phyloP scores from a whole-genome alignment of 208 protist species.

The Phytomonas sp. region DNA sequence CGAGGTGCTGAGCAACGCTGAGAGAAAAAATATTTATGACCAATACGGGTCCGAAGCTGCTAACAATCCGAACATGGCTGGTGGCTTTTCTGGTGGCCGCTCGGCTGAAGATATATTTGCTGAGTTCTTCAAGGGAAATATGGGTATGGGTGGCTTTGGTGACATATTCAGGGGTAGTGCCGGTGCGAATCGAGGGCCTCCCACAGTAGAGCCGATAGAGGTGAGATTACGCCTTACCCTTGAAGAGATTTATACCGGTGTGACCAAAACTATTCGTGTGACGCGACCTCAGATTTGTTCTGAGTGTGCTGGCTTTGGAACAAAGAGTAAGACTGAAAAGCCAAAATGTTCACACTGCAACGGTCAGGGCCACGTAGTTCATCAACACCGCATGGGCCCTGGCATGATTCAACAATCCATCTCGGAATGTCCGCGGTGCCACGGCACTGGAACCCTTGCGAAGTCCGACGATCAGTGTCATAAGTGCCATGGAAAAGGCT shows the following conservation, averaged over 20 bases:
- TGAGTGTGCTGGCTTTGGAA: constrained; percentile 80
- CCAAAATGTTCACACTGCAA: constrained; percentile 89
- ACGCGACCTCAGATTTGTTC: constrained; percentile 82
- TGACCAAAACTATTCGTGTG: constrained; percentile 66
- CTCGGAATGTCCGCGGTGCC: constrained; percentile 87
- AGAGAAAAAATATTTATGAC: constrained; percentile 97
- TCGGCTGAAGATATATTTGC: constrained; percentile 89
- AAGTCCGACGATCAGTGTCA: constrained; percentile 93
- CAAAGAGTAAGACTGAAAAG: constrained; percentile 83
- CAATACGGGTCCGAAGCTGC: constrained; percentile 88
- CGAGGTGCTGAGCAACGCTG: constrained; percentile 93
- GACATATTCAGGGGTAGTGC: constrained; percentile 51
- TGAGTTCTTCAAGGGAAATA: constrained; percentile 80
- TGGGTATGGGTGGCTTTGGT: constrained; percentile 75
- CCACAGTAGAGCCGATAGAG: constrained; percentile 67
- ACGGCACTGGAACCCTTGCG: constrained; percentile 87
- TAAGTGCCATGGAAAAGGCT: constrained; percentile 92
- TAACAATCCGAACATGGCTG: constrained; percentile 52
- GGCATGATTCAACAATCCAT: constrained; percentile 96
- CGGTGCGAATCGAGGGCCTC: constrained; percentile 23
- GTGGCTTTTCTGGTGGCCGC: constrained; percentile 35
- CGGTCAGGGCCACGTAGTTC: constrained; percentile 89
- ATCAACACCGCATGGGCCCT: constrained; percentile 91
- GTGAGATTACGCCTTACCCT: constrained; percentile 70
- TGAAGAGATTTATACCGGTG: constrained; percentile 82